Conservation (phyloP, 371 early-diverging fungal genomes). For the Rhizopus delemar region DNA sequence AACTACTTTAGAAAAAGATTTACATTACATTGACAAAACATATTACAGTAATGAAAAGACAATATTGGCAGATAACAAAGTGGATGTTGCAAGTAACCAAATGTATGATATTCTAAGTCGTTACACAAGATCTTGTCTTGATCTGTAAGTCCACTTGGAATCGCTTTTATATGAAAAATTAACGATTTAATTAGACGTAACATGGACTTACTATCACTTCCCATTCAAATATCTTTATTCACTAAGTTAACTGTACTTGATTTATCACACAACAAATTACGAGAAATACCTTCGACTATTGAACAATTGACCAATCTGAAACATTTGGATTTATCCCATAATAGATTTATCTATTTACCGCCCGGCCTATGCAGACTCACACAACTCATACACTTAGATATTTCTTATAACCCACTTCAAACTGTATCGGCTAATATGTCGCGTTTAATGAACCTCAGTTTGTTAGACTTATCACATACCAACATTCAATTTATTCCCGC, state of each 20-base stretch:
- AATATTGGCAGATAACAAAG: neutral
- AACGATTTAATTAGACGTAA: conserved; percentile 25
- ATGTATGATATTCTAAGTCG: neutral
- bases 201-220: conserved; percentile 32
- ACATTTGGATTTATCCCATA: conserved; percentile 40
- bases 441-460: conserved; percentile 13
- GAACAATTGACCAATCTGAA: conserved; percentile 35
- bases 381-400: conserved; percentile 33
- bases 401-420: conserved; percentile 63
- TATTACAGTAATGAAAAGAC: conserved; percentile 27
- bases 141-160: conserved; percentile 2
- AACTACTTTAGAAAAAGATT: conserved; percentile 33
- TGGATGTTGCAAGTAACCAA: conserved; percentile 1
- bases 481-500: conserved; percentile 35
- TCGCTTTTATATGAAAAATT: neutral
- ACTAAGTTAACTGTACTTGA: conserved; percentile 38
- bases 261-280: conserved; percentile 47
- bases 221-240: conserved; percentile 30
- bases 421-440: conserved; percentile 32
- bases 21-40: conserved; percentile 43
- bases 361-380: conserved; percentile 13
- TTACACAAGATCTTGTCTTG: neutral
- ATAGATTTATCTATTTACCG: conserved; percentile 25
- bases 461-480: conserved; percentile 35
- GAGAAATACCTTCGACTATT: conserved; percentile 32